Evolutionary conservation across 495 filamentous ascomycete genomes (phyloP).

Genomic region (Melanomma pulvis-pyrius): DNA sequence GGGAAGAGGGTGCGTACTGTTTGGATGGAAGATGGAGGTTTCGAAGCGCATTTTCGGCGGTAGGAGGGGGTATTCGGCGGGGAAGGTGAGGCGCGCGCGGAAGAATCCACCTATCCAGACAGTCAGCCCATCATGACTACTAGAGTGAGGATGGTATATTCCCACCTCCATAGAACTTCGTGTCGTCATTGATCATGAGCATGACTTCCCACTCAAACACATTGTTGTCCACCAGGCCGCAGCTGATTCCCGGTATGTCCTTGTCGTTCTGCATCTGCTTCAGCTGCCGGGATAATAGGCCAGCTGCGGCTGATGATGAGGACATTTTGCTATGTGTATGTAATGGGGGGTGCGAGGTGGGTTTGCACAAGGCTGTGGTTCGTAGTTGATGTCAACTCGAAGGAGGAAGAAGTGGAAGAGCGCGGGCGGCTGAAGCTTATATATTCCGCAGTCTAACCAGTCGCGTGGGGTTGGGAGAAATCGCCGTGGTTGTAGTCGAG

Average conservation of each 20-base stretch:
- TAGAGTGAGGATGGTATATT: not conserved
- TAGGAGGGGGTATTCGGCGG: slow-evolving; percentile 79
- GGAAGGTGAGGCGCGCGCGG: slow-evolving; percentile 77
- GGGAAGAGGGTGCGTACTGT: slow-evolving; percentile 58
- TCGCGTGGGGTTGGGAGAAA: not conserved
- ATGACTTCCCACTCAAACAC: slow-evolving; percentile 99
- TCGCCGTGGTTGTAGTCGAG: not conserved
- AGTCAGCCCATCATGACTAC: slow-evolving; percentile 1
- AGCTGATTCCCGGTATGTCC: slow-evolving; percentile 91
- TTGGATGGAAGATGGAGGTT: slow-evolving; percentile 88
- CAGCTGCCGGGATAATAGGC: slow-evolving; percentile 79
- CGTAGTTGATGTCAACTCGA: too few species aligned
- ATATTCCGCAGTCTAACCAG: too few species aligned
- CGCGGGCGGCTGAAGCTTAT: too few species aligned
- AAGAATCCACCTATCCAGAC: slow-evolving; percentile 76
- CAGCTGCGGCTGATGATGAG: slow-evolving; percentile 57
- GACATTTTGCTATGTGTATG: slow-evolving; percentile 18
- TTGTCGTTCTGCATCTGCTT: slow-evolving; percentile 92
- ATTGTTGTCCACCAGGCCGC: slow-evolving; percentile 82
- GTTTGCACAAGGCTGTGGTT: not conserved
- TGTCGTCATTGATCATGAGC: slow-evolving; percentile 97
- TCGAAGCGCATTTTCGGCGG: slow-evolving; percentile 94
- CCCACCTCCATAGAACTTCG: slow-evolving; percentile 87
- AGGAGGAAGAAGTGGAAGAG: too few species aligned
- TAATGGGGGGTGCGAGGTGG: not conserved